phyloP scores from a whole-genome alignment of 768 basidiomycete species.

The Coprinopsis sp. region DNA sequence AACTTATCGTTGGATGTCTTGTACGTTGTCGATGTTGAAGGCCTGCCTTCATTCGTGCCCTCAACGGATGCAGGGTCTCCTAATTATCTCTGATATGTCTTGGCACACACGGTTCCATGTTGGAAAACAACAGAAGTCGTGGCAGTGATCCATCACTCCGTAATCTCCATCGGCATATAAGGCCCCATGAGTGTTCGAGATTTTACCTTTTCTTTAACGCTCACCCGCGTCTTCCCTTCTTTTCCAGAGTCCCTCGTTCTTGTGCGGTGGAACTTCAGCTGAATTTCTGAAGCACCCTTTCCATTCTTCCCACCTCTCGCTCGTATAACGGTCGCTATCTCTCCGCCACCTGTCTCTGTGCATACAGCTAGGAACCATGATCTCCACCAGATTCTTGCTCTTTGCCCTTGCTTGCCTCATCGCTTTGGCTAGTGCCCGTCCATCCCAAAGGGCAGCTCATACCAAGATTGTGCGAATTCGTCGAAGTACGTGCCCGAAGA shows the following conservation, averaged over 20 bases:
- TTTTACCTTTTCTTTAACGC: slow-evolving; percentile 7
- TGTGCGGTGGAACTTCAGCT: slow-evolving; percentile 6
- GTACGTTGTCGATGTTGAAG: too few species aligned
- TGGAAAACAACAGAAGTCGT: too few species aligned
- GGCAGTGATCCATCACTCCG: too few species aligned
- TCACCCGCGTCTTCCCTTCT: slow-evolving; percentile 12
- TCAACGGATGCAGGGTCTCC: too few species aligned
- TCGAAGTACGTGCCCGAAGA: slow-evolving; percentile 10
- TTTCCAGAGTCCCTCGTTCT: slow-evolving; percentile 8
- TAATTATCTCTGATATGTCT: too few species aligned
- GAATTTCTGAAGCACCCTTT: slow-evolving; percentile 1
- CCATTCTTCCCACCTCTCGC: slow-evolving; percentile 13
- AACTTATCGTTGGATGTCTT: too few species aligned
- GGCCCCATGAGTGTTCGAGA: too few species aligned
- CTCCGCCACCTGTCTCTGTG: slow-evolving; percentile 13
- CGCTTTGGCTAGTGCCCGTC: slow-evolving; percentile 19
- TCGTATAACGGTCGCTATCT: slow-evolving; percentile 15
- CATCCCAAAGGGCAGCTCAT: slow-evolving; percentile 10
- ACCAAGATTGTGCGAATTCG: slow-evolving; percentile 11
- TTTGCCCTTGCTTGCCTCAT: slow-evolving; percentile 21
- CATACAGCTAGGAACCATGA: slow-evolving; percentile 16
- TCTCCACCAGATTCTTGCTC: slow-evolving; percentile 17
- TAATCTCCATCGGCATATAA: too few species aligned
- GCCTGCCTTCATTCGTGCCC: too few species aligned
- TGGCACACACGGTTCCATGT: too few species aligned